phyloP scores from a whole-genome alignment of 805 yeast genomes.

The Metschnikowia arizonensis region DNA sequence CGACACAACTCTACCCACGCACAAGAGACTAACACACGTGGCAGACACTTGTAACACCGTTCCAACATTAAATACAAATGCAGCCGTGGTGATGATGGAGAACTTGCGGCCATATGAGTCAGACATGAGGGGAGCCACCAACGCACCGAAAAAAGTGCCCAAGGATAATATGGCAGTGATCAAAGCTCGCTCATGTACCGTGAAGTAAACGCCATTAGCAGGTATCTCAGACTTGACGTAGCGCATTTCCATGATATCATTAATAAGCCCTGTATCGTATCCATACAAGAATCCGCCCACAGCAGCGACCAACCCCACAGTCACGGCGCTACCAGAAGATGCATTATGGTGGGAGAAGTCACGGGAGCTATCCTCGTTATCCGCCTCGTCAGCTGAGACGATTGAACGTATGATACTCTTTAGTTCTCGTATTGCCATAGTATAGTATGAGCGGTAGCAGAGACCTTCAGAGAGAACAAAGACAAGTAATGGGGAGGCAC shows the following conservation, averaged over 20 bases:
- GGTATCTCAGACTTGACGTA: constrained; percentile 60
- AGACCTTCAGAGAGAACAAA: background rate
- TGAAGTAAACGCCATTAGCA: constrained; percentile 41
- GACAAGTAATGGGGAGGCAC: background rate
- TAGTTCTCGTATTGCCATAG: constrained; percentile 8
- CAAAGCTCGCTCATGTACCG: constrained; percentile 61
- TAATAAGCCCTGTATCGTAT: constrained; percentile 83
- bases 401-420: constrained; percentile 20
- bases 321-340: constrained; percentile 60
- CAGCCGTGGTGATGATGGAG: constrained; percentile 58
- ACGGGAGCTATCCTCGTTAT: constrained; percentile 27
- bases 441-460: background rate
- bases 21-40: constrained; percentile 46
- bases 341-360: constrained; percentile 40
- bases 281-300: constrained; percentile 91
- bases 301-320: constrained; percentile 78
- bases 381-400: constrained; percentile 34
- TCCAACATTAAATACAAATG: constrained; percentile 66
- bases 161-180: constrained; percentile 75
- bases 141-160: constrained; percentile 75
- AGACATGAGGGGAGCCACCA: constrained; percentile 48
- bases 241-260: constrained; percentile 72
- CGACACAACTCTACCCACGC: constrained; percentile 69
- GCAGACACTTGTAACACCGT: constrained; percentile 63
- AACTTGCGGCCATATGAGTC: constrained; percentile 70